Conservation (phyloP, 1,284 basidiomycete genomes). For the Inonotus obliquus region DNA sequence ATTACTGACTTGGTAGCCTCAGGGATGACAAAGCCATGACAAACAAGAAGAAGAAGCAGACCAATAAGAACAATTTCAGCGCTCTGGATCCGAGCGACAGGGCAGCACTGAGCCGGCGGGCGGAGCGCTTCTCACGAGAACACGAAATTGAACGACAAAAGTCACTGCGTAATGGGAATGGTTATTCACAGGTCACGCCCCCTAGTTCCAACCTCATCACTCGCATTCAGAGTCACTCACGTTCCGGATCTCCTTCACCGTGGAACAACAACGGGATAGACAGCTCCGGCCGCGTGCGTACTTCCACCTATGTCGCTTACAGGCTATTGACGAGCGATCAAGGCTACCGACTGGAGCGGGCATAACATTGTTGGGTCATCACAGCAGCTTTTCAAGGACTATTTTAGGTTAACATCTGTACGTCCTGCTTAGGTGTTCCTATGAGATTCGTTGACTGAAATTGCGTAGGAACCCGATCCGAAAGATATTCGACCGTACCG, state of each 20-base stretch:
- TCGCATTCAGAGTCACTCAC: slow-evolving; percentile 32
- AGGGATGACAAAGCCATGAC: slow-evolving; percentile 38
- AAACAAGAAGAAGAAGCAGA: slow-evolving; percentile 59
- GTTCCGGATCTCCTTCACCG: slow-evolving; percentile 43
- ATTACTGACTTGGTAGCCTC: not conserved
- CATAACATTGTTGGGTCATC: slow-evolving; percentile 93
- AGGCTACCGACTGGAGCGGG: slow-evolving; percentile 98
- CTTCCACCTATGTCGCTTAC: slow-evolving; percentile 1
- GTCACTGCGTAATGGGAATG: slow-evolving; percentile 29
- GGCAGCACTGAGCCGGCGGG: slow-evolving; percentile 62
- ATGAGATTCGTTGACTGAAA: not conserved
- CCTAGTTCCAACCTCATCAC: slow-evolving; percentile 48
- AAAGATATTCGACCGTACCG: slow-evolving; percentile 89
- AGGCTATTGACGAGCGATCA: slow-evolving; percentile 14
- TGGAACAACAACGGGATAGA: slow-evolving; percentile 59
- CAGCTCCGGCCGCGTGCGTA: slow-evolving; percentile 55
- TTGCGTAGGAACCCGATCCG: slow-evolving; percentile 82
- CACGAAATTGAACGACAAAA: slow-evolving; percentile 77
- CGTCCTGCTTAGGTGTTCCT: slow-evolving; percentile 27
- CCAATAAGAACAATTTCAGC: slow-evolving; percentile 23
- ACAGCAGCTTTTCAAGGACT: slow-evolving; percentile 90
- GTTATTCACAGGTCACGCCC: slow-evolving; percentile 40
- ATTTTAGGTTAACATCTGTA: slow-evolving; percentile 90
- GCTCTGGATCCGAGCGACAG: slow-evolving; percentile 58
- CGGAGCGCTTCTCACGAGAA: slow-evolving; percentile 75